A percentile compares a stretch with the other conserved stretches of the same genome.
Evolutionary conservation across 2,329 filamentous ascomycete species (phyloP).

Genomic region (Penicillium expansum): DNA sequence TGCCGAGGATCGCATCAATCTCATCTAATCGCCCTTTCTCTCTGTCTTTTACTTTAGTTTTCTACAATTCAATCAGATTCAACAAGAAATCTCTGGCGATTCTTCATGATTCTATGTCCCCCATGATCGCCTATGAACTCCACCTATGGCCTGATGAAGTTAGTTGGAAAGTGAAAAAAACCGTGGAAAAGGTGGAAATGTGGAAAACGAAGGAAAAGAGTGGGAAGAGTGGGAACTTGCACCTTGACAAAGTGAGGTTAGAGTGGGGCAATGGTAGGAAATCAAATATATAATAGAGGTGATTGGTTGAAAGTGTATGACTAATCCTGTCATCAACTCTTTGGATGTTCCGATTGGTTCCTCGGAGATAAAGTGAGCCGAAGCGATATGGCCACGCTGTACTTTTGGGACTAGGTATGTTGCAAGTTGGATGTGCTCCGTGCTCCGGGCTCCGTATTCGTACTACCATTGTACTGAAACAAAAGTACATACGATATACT

Average conservation of each 20-base stretch:
- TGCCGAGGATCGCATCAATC: conserved; percentile 15
- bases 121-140: conserved; percentile 31
- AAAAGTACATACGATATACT: too few relatives aligned
- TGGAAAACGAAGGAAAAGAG: neutral
- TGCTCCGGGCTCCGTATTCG: too few relatives aligned
- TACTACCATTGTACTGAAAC: too few relatives aligned
- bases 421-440: too few relatives aligned
- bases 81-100: neutral
- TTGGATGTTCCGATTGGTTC: conserved; percentile 21
- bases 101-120: conserved; percentile 11
- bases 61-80: too few relatives aligned
- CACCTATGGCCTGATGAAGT: conserved; percentile 27
- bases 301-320: conserved; percentile 21
- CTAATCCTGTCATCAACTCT: conserved; percentile 22
- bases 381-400: conserved; percentile 15
- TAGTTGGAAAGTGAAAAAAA: conserved; percentile 17
- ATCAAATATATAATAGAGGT: conserved; percentile 22
- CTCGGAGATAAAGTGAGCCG: neutral
- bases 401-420: too few relatives aligned
- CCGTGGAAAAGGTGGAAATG: neutral
- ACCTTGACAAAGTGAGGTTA: conserved; percentile 23
- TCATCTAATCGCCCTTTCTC: conserved; percentile 21
- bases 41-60: neutral
- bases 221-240: conserved; percentile 17
- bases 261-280: conserved; percentile 24